A percentile compares a stretch with the other conserved stretches of the same genome.
Conservation (phyloP, 352 stramenopile genomes). For the Phytopythium ostracodes region DNA sequence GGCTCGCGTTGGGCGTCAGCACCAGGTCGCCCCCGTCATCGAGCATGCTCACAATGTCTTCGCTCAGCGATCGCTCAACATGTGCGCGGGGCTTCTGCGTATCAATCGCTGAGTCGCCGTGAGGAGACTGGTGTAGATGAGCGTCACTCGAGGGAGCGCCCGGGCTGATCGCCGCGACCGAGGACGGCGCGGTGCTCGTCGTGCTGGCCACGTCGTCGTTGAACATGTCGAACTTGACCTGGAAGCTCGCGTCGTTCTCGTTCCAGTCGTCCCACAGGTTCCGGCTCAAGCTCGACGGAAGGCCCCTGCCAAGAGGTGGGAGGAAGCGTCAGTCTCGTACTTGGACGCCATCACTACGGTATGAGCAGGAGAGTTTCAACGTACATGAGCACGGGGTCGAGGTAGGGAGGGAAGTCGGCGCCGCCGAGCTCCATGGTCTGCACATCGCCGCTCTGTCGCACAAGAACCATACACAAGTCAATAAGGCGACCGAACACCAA, state of each 20-base stretch:
- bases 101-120: background rate
- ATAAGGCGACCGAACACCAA: background rate
- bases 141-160: constrained; percentile 9
- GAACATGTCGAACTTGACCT: constrained; percentile 73
- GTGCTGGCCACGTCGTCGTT: constrained; percentile 30
- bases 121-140: constrained; percentile 16
- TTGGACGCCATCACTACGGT: background rate
- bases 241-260: constrained; percentile 63
- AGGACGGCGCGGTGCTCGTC: constrained; percentile 22
- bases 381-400: constrained; percentile 75
- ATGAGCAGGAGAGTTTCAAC: constrained; percentile 9
- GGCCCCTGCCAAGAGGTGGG: constrained; percentile 51
- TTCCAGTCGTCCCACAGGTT: constrained; percentile 90
- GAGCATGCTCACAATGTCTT: constrained; percentile 77
- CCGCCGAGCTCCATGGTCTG: constrained; percentile 44
- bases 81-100: constrained; percentile 27
- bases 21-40: constrained; percentile 45
- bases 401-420: constrained; percentile 43
- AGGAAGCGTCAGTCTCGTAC: no score
- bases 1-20: constrained; percentile 9
- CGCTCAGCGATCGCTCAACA: constrained; percentile 59
- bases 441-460: constrained; percentile 17
- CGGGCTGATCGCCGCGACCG: constrained; percentile 11
- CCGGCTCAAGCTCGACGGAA: constrained; percentile 76
- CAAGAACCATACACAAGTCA: constrained; percentile 2